These are phyloP conservation scores for Silene vulgaris DNA, from an alignment of 179 eudicot genomes.

Conservation along the genomic window DNA sequence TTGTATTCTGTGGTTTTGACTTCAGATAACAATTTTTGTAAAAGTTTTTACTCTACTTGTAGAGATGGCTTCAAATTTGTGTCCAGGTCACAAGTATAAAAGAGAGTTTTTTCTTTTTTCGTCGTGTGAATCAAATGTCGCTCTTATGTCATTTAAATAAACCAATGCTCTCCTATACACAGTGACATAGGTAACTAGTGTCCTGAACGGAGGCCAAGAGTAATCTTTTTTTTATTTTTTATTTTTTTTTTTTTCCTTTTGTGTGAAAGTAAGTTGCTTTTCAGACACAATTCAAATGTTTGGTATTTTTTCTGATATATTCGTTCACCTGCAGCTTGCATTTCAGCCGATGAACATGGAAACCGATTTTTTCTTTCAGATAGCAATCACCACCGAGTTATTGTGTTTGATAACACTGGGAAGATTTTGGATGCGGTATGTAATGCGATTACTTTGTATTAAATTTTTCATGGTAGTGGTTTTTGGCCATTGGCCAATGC, in stretches of 20 bases:
- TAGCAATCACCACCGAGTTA: conserved; percentile 77
- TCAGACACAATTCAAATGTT: background rate
- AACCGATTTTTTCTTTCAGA: conserved; percentile 76
- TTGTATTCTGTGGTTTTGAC: background rate
- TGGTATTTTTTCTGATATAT: background rate
- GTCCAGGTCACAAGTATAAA: background rate
- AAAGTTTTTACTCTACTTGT: background rate
- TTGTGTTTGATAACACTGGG: conserved; percentile 57
- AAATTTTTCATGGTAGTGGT: background rate
- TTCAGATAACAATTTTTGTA: background rate
- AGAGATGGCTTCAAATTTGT: background rate
- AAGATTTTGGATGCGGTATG: conserved; percentile 77
- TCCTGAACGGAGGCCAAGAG: too few relatives aligned
- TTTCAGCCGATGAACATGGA: conserved; percentile 63
- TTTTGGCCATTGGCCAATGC: background rate
- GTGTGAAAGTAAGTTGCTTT: background rate
- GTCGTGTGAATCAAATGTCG: background rate
- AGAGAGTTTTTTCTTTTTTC: background rate
- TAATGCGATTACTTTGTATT: background rate
- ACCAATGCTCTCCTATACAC: too few relatives aligned
- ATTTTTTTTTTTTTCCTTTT: too few relatives aligned
- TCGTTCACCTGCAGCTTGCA: conserved; percentile 61
- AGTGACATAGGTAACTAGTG: too few relatives aligned
- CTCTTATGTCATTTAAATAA: too few relatives aligned
- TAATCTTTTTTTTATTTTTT: too few relatives aligned